A percentile compares a stretch with the other conserved stretches of the same genome.
Conservation (phyloP, 2,329 filamentous ascomycete genomes). For the Colletotrichum zoysiae region DNA sequence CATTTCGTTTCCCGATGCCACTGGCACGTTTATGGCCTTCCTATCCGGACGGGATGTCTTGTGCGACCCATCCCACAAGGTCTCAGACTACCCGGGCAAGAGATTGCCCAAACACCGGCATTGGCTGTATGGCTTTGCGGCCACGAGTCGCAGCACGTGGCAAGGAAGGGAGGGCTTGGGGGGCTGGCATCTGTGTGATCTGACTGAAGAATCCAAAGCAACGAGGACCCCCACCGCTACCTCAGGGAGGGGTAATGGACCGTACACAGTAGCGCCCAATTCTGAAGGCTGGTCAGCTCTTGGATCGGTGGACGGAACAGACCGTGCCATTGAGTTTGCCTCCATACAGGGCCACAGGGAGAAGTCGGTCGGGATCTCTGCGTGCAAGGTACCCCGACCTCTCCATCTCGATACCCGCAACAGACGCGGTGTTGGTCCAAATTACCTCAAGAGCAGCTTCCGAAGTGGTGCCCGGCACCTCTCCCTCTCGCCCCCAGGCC, state of each 20-base stretch:
- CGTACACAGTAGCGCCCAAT: neutral
- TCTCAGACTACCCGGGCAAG: neutral
- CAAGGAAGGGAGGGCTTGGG: slow-evolving; percentile 38
- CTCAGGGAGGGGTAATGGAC: neutral
- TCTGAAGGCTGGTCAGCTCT: neutral
- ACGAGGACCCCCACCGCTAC: slow-evolving; percentile 13
- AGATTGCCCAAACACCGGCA: slow-evolving; percentile 7
- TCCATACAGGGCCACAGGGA: neutral
- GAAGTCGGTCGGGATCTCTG: slow-evolving; percentile 9
- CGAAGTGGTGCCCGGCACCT: neutral
- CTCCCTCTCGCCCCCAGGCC: neutral
- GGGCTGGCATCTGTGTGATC: slow-evolving; percentile 6
- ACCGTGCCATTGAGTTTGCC: slow-evolving; percentile 10
- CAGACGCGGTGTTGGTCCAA: slow-evolving; percentile 13
- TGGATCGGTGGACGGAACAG: slow-evolving; percentile 1
- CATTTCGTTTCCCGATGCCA: slow-evolving; percentile 26
- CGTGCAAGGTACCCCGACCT: neutral
- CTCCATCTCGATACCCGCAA: slow-evolving; percentile 18
- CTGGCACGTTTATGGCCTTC: slow-evolving; percentile 14
- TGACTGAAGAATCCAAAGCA: slow-evolving; percentile 34
- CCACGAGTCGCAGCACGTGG: slow-evolving; percentile 30
- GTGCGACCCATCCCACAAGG: neutral
- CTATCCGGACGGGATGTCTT: neutral
- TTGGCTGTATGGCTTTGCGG: slow-evolving; percentile 6
- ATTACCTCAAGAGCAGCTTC: neutral